A percentile compares a stretch with the other conserved stretches of the same genome.
Evolutionary conservation across 2,329 filamentous ascomycete species (phyloP).

Genomic region (Pyrenophora teres): DNA sequence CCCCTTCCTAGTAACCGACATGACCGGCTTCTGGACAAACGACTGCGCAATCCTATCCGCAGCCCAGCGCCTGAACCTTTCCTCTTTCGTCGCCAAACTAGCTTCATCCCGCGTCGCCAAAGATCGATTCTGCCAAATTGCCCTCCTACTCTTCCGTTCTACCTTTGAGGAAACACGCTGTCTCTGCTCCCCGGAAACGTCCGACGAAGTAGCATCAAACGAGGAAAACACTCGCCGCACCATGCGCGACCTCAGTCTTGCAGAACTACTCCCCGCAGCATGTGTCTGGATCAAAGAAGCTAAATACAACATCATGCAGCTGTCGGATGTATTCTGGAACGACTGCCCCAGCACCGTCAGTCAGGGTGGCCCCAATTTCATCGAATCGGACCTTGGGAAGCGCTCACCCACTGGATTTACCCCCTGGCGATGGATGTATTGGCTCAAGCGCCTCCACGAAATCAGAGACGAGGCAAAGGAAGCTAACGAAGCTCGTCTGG

Average conservation of each 20-base stretch:
- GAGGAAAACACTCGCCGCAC: conserved; percentile 3
- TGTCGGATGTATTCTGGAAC: conserved; percentile 8
- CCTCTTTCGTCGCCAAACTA: conserved; percentile 15
- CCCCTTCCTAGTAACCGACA: conserved; percentile 14
- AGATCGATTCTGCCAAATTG: conserved; percentile 7
- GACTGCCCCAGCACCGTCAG: conserved; percentile 10
- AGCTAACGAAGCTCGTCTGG: background rate
- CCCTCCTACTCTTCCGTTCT: conserved; percentile 9
- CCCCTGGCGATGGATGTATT: conserved; percentile 14
- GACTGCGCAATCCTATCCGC: conserved; percentile 8
- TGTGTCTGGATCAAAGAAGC: conserved; percentile 13
- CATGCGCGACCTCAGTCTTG: conserved; percentile 1
- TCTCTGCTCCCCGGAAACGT: background rate
- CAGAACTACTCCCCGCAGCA: conserved; percentile 6
- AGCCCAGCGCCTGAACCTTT: conserved; percentile 10
- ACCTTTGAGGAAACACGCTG: conserved; percentile 5
- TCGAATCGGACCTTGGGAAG: conserved; percentile 10
- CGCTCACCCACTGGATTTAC: conserved; percentile 15
- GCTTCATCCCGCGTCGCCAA: conserved; percentile 10
- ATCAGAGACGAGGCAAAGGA: conserved; percentile 6
- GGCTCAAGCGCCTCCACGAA: conserved; percentile 17
- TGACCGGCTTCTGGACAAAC: conserved; percentile 14
- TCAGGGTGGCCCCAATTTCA: conserved; percentile 7
- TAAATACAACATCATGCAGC: conserved; percentile 5
- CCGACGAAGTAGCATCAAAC: background rate